Evolutionary conservation across 768 basidiomycete species (phyloP).

Genomic region (Tulasnella sp.): DNA sequence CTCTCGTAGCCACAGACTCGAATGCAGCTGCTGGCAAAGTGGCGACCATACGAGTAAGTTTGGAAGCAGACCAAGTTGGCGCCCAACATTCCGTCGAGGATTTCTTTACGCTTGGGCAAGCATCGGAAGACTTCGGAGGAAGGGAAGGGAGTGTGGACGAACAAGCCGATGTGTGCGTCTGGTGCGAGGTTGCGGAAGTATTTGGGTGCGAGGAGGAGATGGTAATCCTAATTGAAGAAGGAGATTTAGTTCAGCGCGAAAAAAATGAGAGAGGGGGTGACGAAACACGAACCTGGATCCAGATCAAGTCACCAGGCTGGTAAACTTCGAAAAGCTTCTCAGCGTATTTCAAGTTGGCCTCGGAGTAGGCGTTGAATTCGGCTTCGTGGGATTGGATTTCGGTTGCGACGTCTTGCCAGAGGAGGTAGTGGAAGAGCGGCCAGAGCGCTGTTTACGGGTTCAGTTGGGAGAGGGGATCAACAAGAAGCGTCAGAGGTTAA

Average conservation of each 20-base stretch:
- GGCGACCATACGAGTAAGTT: conserved; percentile 91
- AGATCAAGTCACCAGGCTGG: conserved; percentile 82
- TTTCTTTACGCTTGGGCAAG: conserved; percentile 82
- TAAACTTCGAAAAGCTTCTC: conserved; percentile 64
- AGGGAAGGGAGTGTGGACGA: conserved; percentile 97
- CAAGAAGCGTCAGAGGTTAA: not conserved
- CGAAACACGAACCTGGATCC: conserved; percentile 47
- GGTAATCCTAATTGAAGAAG: conserved; percentile 56
- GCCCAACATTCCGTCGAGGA: conserved; percentile 95
- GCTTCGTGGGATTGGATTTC: conserved; percentile 77
- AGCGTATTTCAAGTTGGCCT: conserved; percentile 81
- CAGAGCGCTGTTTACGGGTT: conserved; percentile 60
- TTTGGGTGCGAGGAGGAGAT: conserved; percentile 83
- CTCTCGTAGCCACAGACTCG: conserved; percentile 95
- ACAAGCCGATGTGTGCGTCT: conserved; percentile 72
- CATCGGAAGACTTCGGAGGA: conserved; percentile 94
- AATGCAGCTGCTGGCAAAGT: conserved; percentile 90
- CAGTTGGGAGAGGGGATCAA: not conserved
- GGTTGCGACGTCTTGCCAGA: conserved; percentile 93
- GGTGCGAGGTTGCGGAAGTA: conserved; percentile 62
- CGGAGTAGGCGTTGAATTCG: conserved; percentile 71
- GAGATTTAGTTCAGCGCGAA: conserved; percentile 20
- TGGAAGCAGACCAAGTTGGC: conserved; percentile 93
- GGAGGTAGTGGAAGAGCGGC: conserved; percentile 97
- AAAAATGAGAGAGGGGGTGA: not conserved